Conservation (phyloP, 768 basidiomycete species). For the Xerocomellus chrysenteron region DNA sequence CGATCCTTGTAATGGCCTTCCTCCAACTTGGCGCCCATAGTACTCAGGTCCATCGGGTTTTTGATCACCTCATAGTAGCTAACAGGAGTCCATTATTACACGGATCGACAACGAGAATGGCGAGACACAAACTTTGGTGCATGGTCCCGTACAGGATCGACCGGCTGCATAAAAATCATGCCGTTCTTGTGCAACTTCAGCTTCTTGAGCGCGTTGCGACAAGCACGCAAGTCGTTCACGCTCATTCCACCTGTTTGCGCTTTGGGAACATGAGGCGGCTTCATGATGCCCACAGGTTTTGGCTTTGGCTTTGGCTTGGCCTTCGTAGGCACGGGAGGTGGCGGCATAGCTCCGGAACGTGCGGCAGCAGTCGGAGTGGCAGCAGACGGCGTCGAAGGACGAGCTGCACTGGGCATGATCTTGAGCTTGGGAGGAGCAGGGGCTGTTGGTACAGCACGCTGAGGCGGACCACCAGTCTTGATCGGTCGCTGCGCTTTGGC, state of each 20-base stretch:
- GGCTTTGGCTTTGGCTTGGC: slow-evolving; percentile 28
- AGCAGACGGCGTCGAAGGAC: slow-evolving; percentile 18
- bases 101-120: slow-evolving; percentile 1
- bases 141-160: slow-evolving; percentile 92
- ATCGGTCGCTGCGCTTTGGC: slow-evolving; percentile 37
- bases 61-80: slow-evolving; percentile 92
- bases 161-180: slow-evolving; percentile 76
- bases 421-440: slow-evolving; percentile 57
- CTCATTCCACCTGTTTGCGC: slow-evolving; percentile 78
- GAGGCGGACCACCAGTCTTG: slow-evolving; percentile 36
- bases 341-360: slow-evolving; percentile 22
- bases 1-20: slow-evolving; percentile 84
- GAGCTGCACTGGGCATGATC: slow-evolving; percentile 27
- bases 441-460: slow-evolving; percentile 29
- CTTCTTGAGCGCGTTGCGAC: slow-evolving; percentile 77
- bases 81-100: neutral
- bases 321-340: slow-evolving; percentile 32
- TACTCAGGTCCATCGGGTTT: slow-evolving; percentile 92
- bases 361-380: slow-evolving; percentile 5
- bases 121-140: slow-evolving; percentile 67
- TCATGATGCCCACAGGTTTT: slow-evolving; percentile 21
- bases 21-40: slow-evolving; percentile 83
- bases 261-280: slow-evolving; percentile 57
- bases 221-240: slow-evolving; percentile 71
- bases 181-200: slow-evolving; percentile 73